Evolutionary conservation across 2,329 filamentous ascomycete genomes (phyloP).

Genomic region (Akanthomyces uredinophilus): DNA sequence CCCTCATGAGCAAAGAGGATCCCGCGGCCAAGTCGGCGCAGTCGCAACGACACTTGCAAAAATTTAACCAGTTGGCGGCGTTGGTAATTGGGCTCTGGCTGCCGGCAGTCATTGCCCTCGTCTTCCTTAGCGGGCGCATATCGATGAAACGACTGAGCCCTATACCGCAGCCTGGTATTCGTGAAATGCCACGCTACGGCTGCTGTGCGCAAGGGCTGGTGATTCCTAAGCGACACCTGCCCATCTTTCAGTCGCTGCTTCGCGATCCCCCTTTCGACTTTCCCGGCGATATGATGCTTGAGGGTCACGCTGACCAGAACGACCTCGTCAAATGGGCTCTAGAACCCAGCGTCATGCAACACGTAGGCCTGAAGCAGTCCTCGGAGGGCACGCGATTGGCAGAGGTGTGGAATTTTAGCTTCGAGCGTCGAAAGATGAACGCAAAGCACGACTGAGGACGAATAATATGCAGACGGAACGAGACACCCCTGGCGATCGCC

Average conservation of each 20-base stretch:
- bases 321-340: conserved; percentile 31
- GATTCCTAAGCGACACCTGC: conserved; percentile 28
- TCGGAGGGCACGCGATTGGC: conserved; percentile 24
- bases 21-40: conserved; percentile 10
- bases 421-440: conserved; percentile 20
- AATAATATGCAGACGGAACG: not conserved
- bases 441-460: not conserved
- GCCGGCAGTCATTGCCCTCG: conserved; percentile 27
- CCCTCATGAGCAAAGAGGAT: conserved; percentile 2
- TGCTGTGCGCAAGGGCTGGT: conserved; percentile 36
- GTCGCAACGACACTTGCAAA: conserved; percentile 15
- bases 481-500: not conserved
- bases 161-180: conserved; percentile 20
- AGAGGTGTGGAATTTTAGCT: conserved; percentile 34
- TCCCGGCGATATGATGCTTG: conserved; percentile 32
- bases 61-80: conserved; percentile 23
- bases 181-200: conserved; percentile 34
- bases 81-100: conserved; percentile 27
- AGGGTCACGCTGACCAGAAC: conserved; percentile 28
- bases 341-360: conserved; percentile 34
- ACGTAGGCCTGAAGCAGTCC: conserved; percentile 30
- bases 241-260: conserved; percentile 23
- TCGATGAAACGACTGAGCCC: conserved; percentile 24
- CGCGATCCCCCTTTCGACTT: conserved; percentile 29
- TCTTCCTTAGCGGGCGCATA: conserved; percentile 26